Percentiles rank a stretch among this genome's conserved stretches.
These are phyloP conservation scores for Tylopilus felleus DNA, from an alignment of 768 basidiomycete species.

Conservation along the genomic window DNA sequence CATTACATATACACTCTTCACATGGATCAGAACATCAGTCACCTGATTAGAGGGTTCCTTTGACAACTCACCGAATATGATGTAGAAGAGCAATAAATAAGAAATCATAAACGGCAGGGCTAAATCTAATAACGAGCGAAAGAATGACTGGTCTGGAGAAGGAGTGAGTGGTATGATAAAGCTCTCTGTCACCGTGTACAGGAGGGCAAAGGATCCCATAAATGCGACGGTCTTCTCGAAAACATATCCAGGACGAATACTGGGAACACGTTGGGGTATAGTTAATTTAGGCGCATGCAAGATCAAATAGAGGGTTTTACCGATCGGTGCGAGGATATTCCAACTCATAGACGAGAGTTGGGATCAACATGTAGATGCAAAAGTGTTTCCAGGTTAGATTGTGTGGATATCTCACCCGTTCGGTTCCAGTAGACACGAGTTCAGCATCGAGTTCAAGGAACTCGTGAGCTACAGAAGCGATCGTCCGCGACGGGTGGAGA, in stretches of 20 bases:
- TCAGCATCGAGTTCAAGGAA: conserved; percentile 76
- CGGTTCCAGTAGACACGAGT: conserved; percentile 67
- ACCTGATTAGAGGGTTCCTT: not conserved
- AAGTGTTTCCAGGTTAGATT: conserved; percentile 85
- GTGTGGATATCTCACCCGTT: conserved; percentile 72
- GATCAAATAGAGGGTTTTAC: conserved; percentile 39
- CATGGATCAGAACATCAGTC: not conserved
- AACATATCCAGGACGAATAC: conserved; percentile 48
- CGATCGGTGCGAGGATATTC: conserved; percentile 90
- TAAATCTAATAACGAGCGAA: conserved; percentile 76
- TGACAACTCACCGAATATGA: conserved; percentile 63
- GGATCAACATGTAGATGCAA: conserved; percentile 80
- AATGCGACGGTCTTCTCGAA: conserved; percentile 73
- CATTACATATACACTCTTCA: conserved; percentile 93
- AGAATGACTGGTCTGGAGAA: conserved; percentile 63
- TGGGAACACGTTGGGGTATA: no score
- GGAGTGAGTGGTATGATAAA: conserved; percentile 87
- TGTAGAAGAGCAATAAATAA: conserved; percentile 82
- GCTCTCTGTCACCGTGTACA: conserved; percentile 90
- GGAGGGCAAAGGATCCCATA: conserved; percentile 93
- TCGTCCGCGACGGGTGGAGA: conserved; percentile 60
- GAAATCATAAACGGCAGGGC: conserved; percentile 92
- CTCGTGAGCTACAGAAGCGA: conserved; percentile 70
- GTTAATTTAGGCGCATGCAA: not conserved
- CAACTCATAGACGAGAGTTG: conserved; percentile 92